phyloP scores from a whole-genome alignment of 148 eudicot genomes.

The Fagopyrum esculentum region DNA sequence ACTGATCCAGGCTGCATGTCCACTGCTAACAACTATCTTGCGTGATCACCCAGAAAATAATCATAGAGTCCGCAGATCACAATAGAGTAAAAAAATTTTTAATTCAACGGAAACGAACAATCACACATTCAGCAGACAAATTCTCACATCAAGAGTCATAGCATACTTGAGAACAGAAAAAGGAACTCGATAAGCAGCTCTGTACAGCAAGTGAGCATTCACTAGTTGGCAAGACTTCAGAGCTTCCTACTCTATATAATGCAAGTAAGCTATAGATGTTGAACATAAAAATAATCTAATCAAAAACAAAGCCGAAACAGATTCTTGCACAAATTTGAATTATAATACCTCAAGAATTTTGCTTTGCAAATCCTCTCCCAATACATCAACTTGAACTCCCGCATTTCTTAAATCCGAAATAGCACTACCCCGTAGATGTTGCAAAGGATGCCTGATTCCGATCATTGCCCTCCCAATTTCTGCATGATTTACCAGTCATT shows the following conservation, averaged over 20 bases:
- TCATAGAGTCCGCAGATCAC: not conserved
- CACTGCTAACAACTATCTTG: constrained; percentile 84
- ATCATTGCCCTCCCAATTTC: constrained; percentile 81
- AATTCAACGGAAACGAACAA: not conserved
- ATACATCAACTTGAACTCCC: constrained; percentile 82
- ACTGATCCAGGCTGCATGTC: constrained; percentile 97
- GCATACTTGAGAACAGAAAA: constrained; percentile 93
- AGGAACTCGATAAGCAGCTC: constrained; percentile 80
- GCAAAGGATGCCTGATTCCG: constrained; percentile 85
- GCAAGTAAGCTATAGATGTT: not conserved
- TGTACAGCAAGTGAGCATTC: constrained; percentile 90
- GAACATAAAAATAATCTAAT: not conserved
- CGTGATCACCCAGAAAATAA: constrained; percentile 36
- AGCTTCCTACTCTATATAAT: constrained; percentile 50
- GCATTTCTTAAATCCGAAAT: constrained; percentile 68
- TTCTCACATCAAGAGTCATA: constrained; percentile 91
- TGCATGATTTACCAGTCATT: constrained; percentile 40
- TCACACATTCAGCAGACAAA: not conserved
- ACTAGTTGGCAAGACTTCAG: constrained; percentile 76
- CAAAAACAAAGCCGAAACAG: not conserved
- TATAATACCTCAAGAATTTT: constrained; percentile 52
- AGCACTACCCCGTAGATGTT: constrained; percentile 78
- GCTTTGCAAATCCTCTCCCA: constrained; percentile 76
- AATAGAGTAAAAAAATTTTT: not conserved
- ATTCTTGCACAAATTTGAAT: not conserved